Conservation (phyloP, 495 filamentous ascomycete species). For the Corynascus novoguineensis region DNA sequence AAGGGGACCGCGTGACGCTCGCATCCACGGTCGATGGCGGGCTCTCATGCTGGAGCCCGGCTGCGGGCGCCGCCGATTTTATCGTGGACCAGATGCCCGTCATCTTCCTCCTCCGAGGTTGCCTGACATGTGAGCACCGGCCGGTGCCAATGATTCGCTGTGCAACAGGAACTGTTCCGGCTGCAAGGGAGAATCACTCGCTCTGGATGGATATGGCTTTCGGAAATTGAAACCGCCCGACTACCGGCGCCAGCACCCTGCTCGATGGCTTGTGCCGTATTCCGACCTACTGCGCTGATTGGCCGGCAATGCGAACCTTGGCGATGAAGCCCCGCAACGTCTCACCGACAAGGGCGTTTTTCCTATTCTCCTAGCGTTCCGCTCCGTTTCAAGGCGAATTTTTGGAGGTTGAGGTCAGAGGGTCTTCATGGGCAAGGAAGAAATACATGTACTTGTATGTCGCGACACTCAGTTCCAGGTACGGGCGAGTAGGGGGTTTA, state of each 20-base stretch:
- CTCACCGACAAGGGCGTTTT: neutral
- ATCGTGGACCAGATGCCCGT: slow-evolving; percentile 24
- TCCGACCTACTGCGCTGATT: neutral
- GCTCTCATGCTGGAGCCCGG: neutral
- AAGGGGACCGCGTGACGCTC: neutral
- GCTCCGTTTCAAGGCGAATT: too few relatives aligned
- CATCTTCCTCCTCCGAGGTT: slow-evolving; percentile 12
- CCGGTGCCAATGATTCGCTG: neutral
- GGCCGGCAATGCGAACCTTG: neutral
- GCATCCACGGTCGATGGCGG: neutral
- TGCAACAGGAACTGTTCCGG: neutral
- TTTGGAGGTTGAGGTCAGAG: too few relatives aligned
- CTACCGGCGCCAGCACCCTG: neutral
- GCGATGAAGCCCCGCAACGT: neutral
- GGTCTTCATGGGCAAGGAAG: too few relatives aligned
- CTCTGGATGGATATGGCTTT: neutral
- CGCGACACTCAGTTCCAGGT: too few relatives aligned
- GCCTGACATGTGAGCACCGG: neutral
- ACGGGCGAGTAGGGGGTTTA: too few relatives aligned
- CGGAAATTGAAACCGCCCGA: slow-evolving; percentile 1
- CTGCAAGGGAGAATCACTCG: neutral
- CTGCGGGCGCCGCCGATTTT: slow-evolving; percentile 16
- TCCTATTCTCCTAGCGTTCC: too few relatives aligned
- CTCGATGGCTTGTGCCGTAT: neutral
- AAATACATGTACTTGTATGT: too few relatives aligned